Evolutionary conservation across 148 eudicot genomes (phyloP).

Genomic region (Cornus kousa): DNA sequence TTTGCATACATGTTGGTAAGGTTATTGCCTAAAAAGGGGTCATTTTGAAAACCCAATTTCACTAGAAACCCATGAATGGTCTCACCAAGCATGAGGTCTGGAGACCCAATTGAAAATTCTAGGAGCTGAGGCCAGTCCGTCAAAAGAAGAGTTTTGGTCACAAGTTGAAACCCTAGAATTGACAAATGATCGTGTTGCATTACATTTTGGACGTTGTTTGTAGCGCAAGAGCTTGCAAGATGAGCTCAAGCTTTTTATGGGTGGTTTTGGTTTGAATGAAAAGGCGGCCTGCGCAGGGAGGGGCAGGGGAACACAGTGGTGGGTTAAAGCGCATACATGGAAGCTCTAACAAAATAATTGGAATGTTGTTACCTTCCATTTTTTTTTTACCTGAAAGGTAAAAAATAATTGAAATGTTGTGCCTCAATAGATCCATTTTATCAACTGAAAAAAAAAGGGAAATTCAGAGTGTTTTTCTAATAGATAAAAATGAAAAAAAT

Average conservation of each 20-base stretch:
- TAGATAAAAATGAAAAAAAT: too few relatives aligned
- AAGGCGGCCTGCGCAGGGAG: not conserved
- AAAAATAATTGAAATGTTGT: too few relatives aligned
- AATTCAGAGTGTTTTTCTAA: too few relatives aligned
- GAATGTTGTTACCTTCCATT: not conserved
- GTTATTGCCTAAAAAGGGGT: slow-evolving; percentile 11
- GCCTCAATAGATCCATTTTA: too few relatives aligned
- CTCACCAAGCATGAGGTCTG: slow-evolving; percentile 5
- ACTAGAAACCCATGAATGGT: slow-evolving; percentile 7
- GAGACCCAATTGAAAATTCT: slow-evolving; percentile 10
- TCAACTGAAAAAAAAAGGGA: too few relatives aligned
- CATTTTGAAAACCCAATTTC: slow-evolving; percentile 6
- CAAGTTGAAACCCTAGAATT: not conserved
- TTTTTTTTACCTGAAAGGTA: too few relatives aligned
- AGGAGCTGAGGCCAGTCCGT: slow-evolving; percentile 12
- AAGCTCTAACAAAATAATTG: not conserved
- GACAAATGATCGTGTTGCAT: not conserved
- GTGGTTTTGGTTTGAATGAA: not conserved
- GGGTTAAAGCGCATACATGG: not conserved
- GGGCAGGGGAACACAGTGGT: not conserved
- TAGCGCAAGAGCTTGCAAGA: not conserved
- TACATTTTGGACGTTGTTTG: not conserved
- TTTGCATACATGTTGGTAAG: not conserved
- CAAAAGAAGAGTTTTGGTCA: not conserved
- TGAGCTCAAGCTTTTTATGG: not conserved